Evolutionary conservation across 2,329 filamentous ascomycete genomes (phyloP), one percentile per base, ranked within the genome.

Genomic region (Xylariaceae sp.): DNA sequence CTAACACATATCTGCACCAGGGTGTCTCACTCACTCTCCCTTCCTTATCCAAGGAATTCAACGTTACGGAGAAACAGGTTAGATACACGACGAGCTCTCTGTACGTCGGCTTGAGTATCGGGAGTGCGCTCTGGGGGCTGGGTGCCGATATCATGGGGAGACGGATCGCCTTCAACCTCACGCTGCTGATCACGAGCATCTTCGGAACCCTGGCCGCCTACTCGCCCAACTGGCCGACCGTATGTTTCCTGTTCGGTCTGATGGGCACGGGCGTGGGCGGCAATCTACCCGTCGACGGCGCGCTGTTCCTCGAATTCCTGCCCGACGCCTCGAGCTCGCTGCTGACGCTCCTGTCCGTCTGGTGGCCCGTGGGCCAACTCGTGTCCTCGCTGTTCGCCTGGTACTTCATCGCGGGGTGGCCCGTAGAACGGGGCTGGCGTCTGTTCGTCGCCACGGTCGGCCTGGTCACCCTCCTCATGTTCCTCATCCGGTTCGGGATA

Each of bases 341-440:
- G 11, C 67, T 92, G 19, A 92, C 86, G 0, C 69, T 90, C 33
- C 69, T 94, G n/a, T 88, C 84, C 5, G 76, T 88, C 6, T 92
- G 85, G 83, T 94, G 88, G 86, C 85, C 87, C 0, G 65, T 94
- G 13, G 88, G 87, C 5, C 85, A 92, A 56, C 70, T 94, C 6
- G 73, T 83, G 40, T 79, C 83, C 2, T 83, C 80, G 3, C 62
- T 85, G 4, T 69, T 86, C 33, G 85, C 83, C 5, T 90, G 85
- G 86, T 83, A 71, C 31, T 86, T 82, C 50, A 81, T 92, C 40
- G 77, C 81, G 18, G 75, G 76, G 48, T 85, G 74, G 67, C 78
- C 77, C 7, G 69, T 71, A 4, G 71, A 84, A 31, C 73, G 84
- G 64, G 86, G 85, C 29, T 94, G 87, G 87, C 74, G 88, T 15